Evolutionary conservation across 2,329 filamentous ascomycete species (phyloP), one percentile per base, ranked within the genome.

Genomic region (Aureobasidium pullulans): DNA sequence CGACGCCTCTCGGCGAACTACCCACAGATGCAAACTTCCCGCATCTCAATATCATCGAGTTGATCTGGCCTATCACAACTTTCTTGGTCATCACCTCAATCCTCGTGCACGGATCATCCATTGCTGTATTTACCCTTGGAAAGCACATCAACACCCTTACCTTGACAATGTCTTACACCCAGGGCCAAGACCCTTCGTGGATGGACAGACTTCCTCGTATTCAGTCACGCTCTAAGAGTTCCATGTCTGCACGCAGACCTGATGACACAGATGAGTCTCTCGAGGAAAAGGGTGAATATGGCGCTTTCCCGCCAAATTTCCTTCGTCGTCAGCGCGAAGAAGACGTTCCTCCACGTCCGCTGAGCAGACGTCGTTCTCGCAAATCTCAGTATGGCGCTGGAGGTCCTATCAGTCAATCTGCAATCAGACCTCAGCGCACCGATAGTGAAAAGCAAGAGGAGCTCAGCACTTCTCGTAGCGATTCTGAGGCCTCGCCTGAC

Each of bases 101-200:
- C 67, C 75, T 97, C 39, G 90, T 99, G 1, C 94, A 99, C 68
- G 94, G 94, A 23, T 97, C 94, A n/a, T 97, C 94, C 0, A 88
- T 99, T 66, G 94, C 94, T 5, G 94, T 99, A 8, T 99, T 99
- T 68, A 97, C 94, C 0, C 83, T 99, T 1, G 94, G 94, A 67
- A 99, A 97, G 74, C 92, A 89, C 62, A 99, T 99, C 82, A 97
- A 97, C 76, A 97, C 94, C 0, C 76, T 99, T 65, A 92, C 90
- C 1, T 80, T 99, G 62, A 96, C 94, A 59, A 89, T 99, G 83
- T 96, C 94, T 0, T 99, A 97, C 76, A 99, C 94, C 0, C 84
- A 87, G 62, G 91, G 87, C 16, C 89, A 88, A 53, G 93, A 96
- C 59, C 89, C 91, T 2, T 85, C 85, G 1, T 99, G 94, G 94